Percentiles rank a stretch among this genome's conserved stretches.
phyloP scores from a whole-genome alignment of 352 stramenopile species.

The Phytophthora europaea region DNA sequence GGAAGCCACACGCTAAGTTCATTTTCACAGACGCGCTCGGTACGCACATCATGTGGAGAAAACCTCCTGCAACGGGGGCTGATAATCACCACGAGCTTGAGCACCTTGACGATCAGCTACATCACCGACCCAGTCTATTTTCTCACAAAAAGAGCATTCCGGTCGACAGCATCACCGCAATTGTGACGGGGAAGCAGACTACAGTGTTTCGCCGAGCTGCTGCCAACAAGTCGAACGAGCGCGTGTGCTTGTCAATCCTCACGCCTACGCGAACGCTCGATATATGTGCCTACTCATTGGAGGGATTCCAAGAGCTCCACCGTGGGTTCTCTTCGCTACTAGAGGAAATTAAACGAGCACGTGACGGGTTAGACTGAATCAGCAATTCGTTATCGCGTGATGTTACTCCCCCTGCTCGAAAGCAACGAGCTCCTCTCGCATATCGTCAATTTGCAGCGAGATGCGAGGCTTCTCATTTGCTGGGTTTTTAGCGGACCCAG shows the following conservation, averaged over 20 bases:
- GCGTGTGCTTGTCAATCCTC: constrained; percentile 51
- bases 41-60: constrained; percentile 53
- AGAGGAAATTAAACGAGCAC: constrained; percentile 32
- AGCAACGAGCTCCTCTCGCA: constrained; percentile 30
- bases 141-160: constrained; percentile 47
- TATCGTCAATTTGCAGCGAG: constrained; percentile 19
- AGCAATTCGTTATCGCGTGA: neutral
- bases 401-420: constrained; percentile 13
- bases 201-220: constrained; percentile 45
- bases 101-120: constrained; percentile 3
- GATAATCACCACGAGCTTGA: constrained; percentile 14
- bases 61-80: constrained; percentile 17
- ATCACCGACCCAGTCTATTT: constrained; percentile 22
- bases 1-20: constrained; percentile 51
- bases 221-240: constrained; percentile 36
- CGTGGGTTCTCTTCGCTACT: constrained; percentile 43
- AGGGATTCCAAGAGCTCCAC: constrained; percentile 48
- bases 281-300: constrained; percentile 43
- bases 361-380: constrained; percentile 26
- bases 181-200: constrained; percentile 52
- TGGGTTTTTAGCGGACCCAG: neutral
- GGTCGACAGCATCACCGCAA: constrained; percentile 42
- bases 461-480: constrained; percentile 20
- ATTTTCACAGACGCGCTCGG: constrained; percentile 50
- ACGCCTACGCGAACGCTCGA: constrained; percentile 52